These are phyloP conservation scores for Nicotiana obtusifolia DNA, from an alignment of 257 asterid species.

Conservation along the genomic window DNA sequence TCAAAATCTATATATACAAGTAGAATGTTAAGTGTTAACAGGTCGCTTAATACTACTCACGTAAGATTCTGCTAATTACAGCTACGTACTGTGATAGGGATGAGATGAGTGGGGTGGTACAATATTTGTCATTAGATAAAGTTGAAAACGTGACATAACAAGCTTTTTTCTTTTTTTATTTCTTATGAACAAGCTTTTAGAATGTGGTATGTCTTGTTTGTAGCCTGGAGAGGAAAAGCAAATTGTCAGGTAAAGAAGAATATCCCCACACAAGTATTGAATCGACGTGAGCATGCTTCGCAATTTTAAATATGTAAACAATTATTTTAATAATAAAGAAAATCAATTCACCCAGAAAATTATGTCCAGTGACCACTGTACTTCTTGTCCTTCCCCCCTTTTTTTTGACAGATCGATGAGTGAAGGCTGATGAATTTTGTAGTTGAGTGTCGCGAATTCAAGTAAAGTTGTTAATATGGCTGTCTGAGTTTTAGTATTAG, in stretches of 20 bases:
- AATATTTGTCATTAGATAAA: not conserved
- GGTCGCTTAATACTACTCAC: not conserved
- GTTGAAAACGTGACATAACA: not conserved
- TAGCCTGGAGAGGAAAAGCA: not conserved
- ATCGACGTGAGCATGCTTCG: constrained; percentile 5
- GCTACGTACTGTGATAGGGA: not conserved
- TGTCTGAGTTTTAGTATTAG: no score
- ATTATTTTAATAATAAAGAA: not conserved
- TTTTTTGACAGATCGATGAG: no score
- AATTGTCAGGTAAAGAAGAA: constrained; percentile 8
- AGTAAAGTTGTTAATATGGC: no score
- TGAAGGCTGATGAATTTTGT: no score
- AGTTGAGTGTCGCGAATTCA: no score
- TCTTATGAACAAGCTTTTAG: not conserved
- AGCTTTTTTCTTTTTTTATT: no score
- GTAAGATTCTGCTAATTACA: not conserved
- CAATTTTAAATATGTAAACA: not conserved
- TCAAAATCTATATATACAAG: not conserved
- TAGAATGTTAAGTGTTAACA: not conserved
- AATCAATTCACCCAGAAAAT: not conserved
- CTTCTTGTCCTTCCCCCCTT: no score
- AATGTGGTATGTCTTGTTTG: constrained; percentile 1
- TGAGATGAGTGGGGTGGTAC: not conserved
- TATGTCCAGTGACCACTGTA: no score
- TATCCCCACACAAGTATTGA: constrained; percentile 3